These are phyloP conservation scores for Gossypium ekmanianum DNA, from an alignment of 345 rosid genomes.

Conservation along the genomic window DNA sequence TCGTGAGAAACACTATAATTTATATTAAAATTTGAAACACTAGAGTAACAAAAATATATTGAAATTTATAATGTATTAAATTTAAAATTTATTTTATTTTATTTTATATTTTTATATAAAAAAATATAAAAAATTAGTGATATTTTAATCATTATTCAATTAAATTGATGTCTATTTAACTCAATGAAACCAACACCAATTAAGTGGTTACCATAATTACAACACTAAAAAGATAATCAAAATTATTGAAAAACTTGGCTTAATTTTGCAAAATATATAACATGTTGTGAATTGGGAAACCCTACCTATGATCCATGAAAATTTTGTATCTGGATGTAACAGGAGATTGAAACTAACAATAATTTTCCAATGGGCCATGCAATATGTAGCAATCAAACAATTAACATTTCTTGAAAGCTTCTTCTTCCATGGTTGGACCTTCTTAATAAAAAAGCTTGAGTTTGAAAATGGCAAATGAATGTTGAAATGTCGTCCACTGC, in stretches of 20 bases:
- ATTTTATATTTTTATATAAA: too few relatives aligned
- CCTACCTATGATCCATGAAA: not conserved
- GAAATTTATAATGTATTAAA: too few relatives aligned
- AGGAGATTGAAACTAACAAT: not conserved
- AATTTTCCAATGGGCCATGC: not conserved
- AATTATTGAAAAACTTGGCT: not conserved
- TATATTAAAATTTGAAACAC: too few relatives aligned
- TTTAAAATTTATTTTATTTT: too few relatives aligned
- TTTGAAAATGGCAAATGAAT: slow-evolving; percentile 17
- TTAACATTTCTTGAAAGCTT: not conserved
- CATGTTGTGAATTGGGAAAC: not conserved
- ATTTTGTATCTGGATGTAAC: not conserved
- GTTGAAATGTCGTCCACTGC: not conserved
- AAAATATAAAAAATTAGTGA: too few relatives aligned
- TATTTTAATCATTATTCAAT: too few relatives aligned
- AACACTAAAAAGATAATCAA: not conserved
- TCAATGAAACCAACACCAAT: too few relatives aligned
- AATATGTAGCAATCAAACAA: not conserved
- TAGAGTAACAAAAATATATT: too few relatives aligned
- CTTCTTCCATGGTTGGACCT: slow-evolving; percentile 6
- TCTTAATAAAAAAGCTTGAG: not conserved
- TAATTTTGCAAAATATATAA: not conserved
- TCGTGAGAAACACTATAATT: too few relatives aligned
- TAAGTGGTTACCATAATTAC: too few relatives aligned
- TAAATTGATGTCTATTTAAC: too few relatives aligned